Base-by-base conservation (phyloP, 164 flowering plant genomes). In the Amborella trichopoda region DNA sequence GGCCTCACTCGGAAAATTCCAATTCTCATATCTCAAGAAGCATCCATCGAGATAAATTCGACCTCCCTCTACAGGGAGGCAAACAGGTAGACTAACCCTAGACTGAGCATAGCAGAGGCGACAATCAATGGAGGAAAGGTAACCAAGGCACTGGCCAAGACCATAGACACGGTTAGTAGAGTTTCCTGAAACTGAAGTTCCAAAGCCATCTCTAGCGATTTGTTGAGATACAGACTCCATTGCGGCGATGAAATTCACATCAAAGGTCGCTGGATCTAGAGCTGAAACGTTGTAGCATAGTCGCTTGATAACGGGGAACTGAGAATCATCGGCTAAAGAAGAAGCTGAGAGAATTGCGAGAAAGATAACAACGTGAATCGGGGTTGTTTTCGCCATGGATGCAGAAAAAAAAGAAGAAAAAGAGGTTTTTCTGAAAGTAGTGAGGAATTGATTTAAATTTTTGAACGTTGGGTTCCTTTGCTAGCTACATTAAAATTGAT, bases 11-110 rank as follows among this genome's bases (percentile, higher is more conserved):
- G 44, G 21, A 22, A 54, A 46, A 45, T 46, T 38, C 23, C 44
- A 22, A 26, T 38, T 13, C 2, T 19, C 44, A 16, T 54, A 54
- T 6, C 44, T 22, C n/a, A 46, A 46, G 51, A 54, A 54, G 51
- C 58, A 54, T 8, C 45, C 50, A 18, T 54, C 45, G n/a, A 54
- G 36, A 38, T 25, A 46, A 16, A 54, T 39, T 10, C 51, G 21
- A 10, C 23, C 45, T 6, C 10, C 22, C 20, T 44, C 33, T 8
- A 44, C 16, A 22, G 50, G 58, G 3, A 54, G 34, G 33, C 58
- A 54, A 6, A 19, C 22, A 9, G 58, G 58, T 18, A 54, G 45
- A n/a, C 46, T 49, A 28, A 44, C 48, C 34, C 54, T 41, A 37
- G 40, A 20, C 19, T 30, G 12, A 5, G 43, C 48, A 25, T 32